These are phyloP conservation scores for Aspergillus olivimuriae DNA, from an alignment of 495 filamentous ascomycete species.

Conservation along the genomic window DNA sequence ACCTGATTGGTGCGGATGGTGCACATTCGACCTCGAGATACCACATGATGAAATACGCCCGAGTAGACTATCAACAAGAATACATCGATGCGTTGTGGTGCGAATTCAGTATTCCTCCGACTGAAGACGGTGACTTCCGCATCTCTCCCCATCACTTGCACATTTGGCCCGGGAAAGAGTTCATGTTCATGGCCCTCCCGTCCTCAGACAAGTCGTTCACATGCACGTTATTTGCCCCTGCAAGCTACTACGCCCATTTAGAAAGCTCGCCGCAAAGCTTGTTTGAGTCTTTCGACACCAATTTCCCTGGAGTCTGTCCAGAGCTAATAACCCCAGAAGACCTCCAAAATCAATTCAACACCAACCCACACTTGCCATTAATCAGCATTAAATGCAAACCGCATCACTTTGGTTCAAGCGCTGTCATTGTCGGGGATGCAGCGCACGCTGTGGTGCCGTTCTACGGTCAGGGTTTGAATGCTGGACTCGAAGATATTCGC, in stretches of 20 bases:
- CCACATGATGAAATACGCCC: conserved; percentile 88
- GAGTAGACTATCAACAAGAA: conserved; percentile 86
- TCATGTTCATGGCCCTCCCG: conserved; percentile 98
- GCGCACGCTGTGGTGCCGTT: conserved; percentile 98
- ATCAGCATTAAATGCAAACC: conserved; percentile 89
- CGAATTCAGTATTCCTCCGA: conserved; percentile 77
- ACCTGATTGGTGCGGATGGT: conserved; percentile 92
- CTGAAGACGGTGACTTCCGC: conserved; percentile 51
- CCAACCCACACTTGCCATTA: conserved; percentile 83
- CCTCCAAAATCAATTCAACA: conserved; percentile 61
- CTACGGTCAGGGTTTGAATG: conserved; percentile 85
- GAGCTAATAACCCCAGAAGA: conserved; percentile 65
- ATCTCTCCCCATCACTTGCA: conserved; percentile 90
- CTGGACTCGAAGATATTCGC: conserved; percentile 78
- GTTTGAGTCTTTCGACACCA: conserved; percentile 62
- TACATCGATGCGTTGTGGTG: conserved; percentile 98
- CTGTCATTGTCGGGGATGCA: conserved; percentile 84
- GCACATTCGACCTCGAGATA: conserved; percentile 86
- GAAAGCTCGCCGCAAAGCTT: conserved; percentile 50
- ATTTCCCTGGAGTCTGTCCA: conserved; percentile 83
- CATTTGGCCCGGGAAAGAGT: conserved; percentile 88
- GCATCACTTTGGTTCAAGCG: conserved; percentile 71
- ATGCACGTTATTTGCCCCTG: conserved; percentile 84
- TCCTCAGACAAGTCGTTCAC: conserved; percentile 87
- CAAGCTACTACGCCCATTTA: conserved; percentile 44